Conservation (phyloP, 805 yeast species). For the Ogataea philodendri region DNA sequence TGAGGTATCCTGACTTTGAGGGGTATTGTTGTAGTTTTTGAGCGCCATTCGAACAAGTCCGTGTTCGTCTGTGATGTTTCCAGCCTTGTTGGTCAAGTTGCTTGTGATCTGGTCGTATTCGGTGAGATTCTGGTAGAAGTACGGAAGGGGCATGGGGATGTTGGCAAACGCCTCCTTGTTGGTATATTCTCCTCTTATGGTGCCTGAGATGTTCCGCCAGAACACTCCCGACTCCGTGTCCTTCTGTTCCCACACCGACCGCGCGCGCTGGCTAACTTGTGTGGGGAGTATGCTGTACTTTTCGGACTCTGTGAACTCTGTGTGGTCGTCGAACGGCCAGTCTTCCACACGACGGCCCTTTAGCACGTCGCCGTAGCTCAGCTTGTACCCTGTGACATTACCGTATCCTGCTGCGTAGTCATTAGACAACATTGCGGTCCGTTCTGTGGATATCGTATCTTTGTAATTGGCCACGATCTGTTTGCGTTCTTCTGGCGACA, state of each 20-base stretch:
- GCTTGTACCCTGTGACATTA: conserved; percentile 68
- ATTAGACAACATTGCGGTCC: conserved; percentile 37
- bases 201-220: conserved; percentile 47
- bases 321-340: conserved; percentile 51
- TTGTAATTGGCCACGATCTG: conserved; percentile 37
- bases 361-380: conserved; percentile 60
- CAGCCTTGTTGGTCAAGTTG: conserved; percentile 11
- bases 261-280: conserved; percentile 46
- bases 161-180: conserved; percentile 20
- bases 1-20: conserved; percentile 29
- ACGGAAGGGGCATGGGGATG: conserved; percentile 33
- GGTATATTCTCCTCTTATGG: conserved; percentile 43
- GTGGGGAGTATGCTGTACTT: conserved; percentile 60
- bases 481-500: conserved; percentile 24
- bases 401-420: conserved; percentile 57
- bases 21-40: conserved; percentile 17
- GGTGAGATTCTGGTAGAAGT: conserved; percentile 25
- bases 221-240: conserved; percentile 22
- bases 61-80: conserved; percentile 28
- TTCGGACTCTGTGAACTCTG: conserved; percentile 48
- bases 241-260: conserved; percentile 48
- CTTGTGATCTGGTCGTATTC: conserved; percentile 20
- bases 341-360: conserved; percentile 44
- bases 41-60: conserved; percentile 26
- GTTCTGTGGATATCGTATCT: conserved; percentile 33